Base-by-base conservation (phyloP, 225 moss, liverwort and hornwort species). In the Pleurozium schreberi region DNA sequence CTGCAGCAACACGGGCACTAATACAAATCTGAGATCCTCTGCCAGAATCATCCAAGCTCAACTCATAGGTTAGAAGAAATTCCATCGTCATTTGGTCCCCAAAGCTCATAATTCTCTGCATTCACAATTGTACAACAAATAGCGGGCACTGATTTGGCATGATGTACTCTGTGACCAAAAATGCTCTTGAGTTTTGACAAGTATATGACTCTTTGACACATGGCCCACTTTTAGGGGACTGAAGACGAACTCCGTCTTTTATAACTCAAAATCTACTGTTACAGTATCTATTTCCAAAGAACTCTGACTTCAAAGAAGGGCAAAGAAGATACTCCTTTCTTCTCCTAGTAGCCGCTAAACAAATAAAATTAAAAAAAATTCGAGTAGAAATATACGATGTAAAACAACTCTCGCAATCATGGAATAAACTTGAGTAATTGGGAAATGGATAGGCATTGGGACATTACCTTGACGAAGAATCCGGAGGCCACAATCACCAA, bases 401-500 rank as follows among this genome's bases (percentile, higher is more conserved):
- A 47, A 82, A 81, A 81, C 8, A 45, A 40, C 36, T 47, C 27
- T 53, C n/a, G 67, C 50, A 84, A 50, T n/a, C n/a, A 67, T 27
- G 18, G n/a, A 53, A 52, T 53, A 40, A 63, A 65, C 25, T 64
- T 82, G 28, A 82, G 43, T 43, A 61, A 58, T 66, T 58, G 18
- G 50, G 55, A 82, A 87, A 79, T 64, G 47, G n/a, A 77, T 23
- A 82, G 52, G 19, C 77, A 89, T 18, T 27, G 40, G 18, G 58
- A 59, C 61, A 69, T 12, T 84, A 96, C 98, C 97, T 84, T 90
- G 88, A 14, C 98, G 92, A 38, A 99, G 83, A 73, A 99, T 93
- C 84, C 98, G 95, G 42, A 99, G 92, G 84, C 98, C 98, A 89
- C 98, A 99, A 89, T 99, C 98, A 88, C 98, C 98, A 71, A 99